A percentile compares a stretch with the other conserved stretches of the same genome.
Evolutionary conservation across 441 rosid genomes (phyloP).

Genomic region (Manihot esculenta): DNA sequence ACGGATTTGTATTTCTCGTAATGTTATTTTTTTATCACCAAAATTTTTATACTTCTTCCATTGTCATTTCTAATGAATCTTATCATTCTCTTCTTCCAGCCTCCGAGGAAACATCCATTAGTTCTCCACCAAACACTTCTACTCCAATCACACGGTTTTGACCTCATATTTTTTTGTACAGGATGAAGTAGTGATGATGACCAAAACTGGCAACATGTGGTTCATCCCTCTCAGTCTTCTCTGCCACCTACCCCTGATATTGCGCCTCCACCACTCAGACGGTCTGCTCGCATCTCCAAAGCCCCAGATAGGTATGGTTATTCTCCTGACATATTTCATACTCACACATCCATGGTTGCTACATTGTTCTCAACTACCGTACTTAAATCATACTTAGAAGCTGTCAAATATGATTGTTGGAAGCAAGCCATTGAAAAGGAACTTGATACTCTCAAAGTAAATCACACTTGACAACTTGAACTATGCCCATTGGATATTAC

Average conservation of each 20-base stretch:
- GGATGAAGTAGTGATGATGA: no score
- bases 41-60: background rate
- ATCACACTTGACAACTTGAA: no score
- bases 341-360: background rate
- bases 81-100: background rate
- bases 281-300: background rate
- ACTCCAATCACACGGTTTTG: no score
- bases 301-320: background rate
- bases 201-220: no score
- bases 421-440: no score
- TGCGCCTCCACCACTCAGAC: background rate
- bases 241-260: background rate
- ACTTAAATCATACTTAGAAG: background rate
- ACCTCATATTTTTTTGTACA: no score
- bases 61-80: background rate
- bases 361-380: no score
- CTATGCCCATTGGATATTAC: no score
- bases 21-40: background rate
- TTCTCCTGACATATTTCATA: background rate
- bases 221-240: background rate
- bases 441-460: no score
- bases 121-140: no score
- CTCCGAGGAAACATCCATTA: background rate
- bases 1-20: background rate
- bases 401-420: no score